Conservation (phyloP, 257 asterid genomes). For the Scutellaria minor region DNA sequence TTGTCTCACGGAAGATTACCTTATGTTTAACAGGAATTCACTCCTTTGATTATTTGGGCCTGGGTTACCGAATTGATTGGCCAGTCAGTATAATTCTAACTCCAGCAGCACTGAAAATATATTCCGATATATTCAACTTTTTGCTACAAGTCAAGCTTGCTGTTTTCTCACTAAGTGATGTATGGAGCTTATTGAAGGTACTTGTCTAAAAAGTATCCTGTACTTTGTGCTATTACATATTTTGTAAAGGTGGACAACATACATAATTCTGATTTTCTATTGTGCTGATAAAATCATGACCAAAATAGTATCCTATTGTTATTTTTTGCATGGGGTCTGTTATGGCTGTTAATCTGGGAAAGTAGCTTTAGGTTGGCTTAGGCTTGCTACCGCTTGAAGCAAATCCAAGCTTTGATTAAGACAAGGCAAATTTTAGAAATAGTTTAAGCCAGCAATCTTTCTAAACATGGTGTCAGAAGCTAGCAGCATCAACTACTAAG, state of each 20-base stretch:
- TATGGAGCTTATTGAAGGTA: constrained; percentile 87
- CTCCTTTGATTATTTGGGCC: constrained; percentile 84
- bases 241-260: constrained; percentile 16
- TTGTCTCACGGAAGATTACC: constrained; percentile 31
- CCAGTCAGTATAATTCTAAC: constrained; percentile 86
- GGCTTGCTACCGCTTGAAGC: neutral
- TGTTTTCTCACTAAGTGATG: constrained; percentile 81
- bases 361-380: constrained; percentile 2
- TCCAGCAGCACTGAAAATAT: constrained; percentile 72
- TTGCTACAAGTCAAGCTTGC: constrained; percentile 96
- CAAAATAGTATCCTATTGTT: neutral
- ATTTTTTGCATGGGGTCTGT: neutral
- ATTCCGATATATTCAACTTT: constrained; percentile 85
- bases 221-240: constrained; percentile 7
- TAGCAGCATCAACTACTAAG: neutral
- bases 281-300: constrained; percentile 1
- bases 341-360: neutral
- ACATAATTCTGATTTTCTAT: neutral
- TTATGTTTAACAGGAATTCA: constrained; percentile 68
- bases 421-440: neutral
- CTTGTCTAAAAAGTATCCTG: constrained; percentile 26
- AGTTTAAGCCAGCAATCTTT: too few species aligned
- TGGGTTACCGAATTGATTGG: constrained; percentile 97
- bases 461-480: neutral
- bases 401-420: neutral